Percentiles rank a stretch among this genome's conserved stretches.
Conservation (phyloP, 129 eudicot species). For the Cynara cardunculus region DNA sequence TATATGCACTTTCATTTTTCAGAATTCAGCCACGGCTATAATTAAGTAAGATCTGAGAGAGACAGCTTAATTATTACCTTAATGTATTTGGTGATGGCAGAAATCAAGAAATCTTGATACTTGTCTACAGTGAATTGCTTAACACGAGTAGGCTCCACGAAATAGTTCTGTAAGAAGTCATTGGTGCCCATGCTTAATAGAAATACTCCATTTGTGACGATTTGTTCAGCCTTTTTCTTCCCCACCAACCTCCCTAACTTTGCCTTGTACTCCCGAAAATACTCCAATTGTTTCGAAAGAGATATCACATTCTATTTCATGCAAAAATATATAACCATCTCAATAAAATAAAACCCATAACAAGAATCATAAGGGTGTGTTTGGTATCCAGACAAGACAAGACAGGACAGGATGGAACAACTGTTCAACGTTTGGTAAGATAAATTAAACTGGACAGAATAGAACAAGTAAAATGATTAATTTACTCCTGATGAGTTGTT, state of each 20-base stretch:
- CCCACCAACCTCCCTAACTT: constrained; percentile 38
- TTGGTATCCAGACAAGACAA: too few species aligned
- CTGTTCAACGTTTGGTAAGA: too few species aligned
- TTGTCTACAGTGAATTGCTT: constrained; percentile 41
- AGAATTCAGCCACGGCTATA: too few species aligned
- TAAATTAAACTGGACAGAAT: too few species aligned
- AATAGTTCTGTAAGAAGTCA: constrained; percentile 63
- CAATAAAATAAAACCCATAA: background rate
- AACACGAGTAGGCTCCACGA: constrained; percentile 36
- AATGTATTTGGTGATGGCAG: constrained; percentile 37
- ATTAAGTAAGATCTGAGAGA: background rate
- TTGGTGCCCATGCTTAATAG: constrained; percentile 59
- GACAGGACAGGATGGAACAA: too few species aligned
- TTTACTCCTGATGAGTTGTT: too few species aligned
- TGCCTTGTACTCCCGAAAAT: constrained; percentile 48
- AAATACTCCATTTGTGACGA: constrained; percentile 33
- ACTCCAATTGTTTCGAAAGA: constrained; percentile 49
- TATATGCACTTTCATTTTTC: background rate
- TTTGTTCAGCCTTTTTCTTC: constrained; percentile 30
- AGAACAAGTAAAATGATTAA: too few species aligned
- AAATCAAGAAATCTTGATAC: constrained; percentile 52
- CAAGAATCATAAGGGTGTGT: too few species aligned
- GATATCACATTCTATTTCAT: constrained; percentile 42
- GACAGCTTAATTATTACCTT: constrained; percentile 35
- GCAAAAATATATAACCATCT: background rate